Evolutionary conservation across 2,329 filamentous ascomycete species (phyloP), one percentile per base, ranked within the genome.

Genomic region (Alternaria rosae): DNA sequence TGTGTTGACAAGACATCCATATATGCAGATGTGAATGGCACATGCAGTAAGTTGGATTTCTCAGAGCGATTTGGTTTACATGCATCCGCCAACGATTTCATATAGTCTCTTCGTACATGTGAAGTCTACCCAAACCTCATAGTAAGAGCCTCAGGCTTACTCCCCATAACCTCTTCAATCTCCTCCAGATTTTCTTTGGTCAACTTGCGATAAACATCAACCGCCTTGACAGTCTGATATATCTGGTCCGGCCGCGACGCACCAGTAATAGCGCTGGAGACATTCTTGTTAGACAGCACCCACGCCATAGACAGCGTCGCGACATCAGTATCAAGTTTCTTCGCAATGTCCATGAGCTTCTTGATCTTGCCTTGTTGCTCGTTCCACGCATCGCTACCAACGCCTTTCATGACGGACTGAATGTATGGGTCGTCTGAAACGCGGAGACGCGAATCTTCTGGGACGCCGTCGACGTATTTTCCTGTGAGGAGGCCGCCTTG

Each of bases 381-480:
- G 53, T 86, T 82, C 86, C 87, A 89, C 48, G 78, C 78, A 51
- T 86, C 85, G 54, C 80, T 76, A 6, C 80, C 83, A 59, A 82
- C 78, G 5, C 70, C 78, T 67, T 81, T 80, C 42, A 71, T 68
- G 1, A 75, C 50, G 11, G 38, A 50, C 61, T 83, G 79, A 68
- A 89, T 83, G 73, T 85, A 89, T 54, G 85, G 82, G 62, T 89
- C 84, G 54, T 85, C 81, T 43, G 84, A 84, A 69, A 84, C 82
- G 12, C 84, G 84, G 60, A 89, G 82, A 26, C 89, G 82, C 26
- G 84, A 87, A 69, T 84, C 86, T 68, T 85, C 82, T 9, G 86
- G 86, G 48, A 88, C 85, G 47, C 85, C 86, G 65, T 88, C 82
- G 75, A 88, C 85, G 81, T 89, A 89, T 79, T 89, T 89, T 70